Evolutionary conservation across 2,329 filamentous ascomycete species (phyloP), one percentile per base, ranked within the genome.

Genomic region (Microascus cirrosus): DNA sequence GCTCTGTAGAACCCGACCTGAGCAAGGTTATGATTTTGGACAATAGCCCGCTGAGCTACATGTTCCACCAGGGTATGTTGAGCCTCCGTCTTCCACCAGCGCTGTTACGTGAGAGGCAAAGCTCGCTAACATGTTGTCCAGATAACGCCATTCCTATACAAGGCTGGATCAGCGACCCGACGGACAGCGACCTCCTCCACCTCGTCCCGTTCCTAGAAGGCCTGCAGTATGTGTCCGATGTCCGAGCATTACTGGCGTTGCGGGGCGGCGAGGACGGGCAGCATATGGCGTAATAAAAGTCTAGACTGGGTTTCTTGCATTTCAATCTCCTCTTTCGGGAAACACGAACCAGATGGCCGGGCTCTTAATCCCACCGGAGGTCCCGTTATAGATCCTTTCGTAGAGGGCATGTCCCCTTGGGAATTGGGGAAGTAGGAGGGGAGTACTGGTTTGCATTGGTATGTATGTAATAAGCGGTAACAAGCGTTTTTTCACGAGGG

Each of bases 71-170:
- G 85, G 93, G 94, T 94, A 75, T 68, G 82, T 69, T 8, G n/a
- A 35, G 25, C 24, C 34, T 5, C 53, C 20, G 32, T 45, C 32
- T 10, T 28, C 12, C 35, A 24, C 28, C 1, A 15, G 3, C 18
- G 35, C n/a, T 12, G 22, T 18, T 6, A 4, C 18, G 10, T 22
- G 18, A 8, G n/a, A 22, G 45, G 5, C 20, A 24, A 22, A 3
- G 45, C 35, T 53, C 12, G 53, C 50, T 22, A 8, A 50, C 22
- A 20, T 24, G 11, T 12, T 28, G 11, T 59, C 6, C 67, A 99
- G 94, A 99, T 72, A 99, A 99, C 74, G 94, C 94, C 55, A 96
- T 99, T 67, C 94, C 94, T 2, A 97, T 99, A 69, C 93, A 97
- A 76, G 94, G 94, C 68, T 99, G 94, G 94, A 97, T 99, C 74